Conservation (phyloP, 2,329 filamentous ascomycete species). For the Westerdykella ornata region DNA sequence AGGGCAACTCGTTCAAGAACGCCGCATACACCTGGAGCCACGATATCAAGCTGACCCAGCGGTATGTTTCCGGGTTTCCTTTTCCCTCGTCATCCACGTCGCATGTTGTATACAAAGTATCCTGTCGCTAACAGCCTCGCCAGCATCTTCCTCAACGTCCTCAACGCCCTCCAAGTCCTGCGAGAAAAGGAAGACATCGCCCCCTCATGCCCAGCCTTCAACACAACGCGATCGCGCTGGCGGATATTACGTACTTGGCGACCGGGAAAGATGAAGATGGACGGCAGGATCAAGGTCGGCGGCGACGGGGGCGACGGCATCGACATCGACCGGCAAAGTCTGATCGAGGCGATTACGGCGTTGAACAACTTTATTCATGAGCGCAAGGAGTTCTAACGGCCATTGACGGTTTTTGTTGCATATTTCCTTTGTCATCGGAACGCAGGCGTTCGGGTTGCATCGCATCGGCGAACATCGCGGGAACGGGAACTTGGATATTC, state of each 20-base stretch:
- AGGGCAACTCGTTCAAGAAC: slow-evolving; percentile 31
- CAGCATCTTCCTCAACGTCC: slow-evolving; percentile 34
- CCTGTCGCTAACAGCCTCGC: not conserved
- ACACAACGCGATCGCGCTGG: slow-evolving; percentile 28
- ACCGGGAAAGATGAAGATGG: slow-evolving; percentile 24
- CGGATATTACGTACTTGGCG: slow-evolving; percentile 27
- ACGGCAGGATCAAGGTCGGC: slow-evolving; percentile 30
- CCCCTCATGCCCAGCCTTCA: slow-evolving; percentile 28
- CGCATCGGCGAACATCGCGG: slow-evolving; percentile 3
- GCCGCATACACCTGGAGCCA: slow-evolving; percentile 32
- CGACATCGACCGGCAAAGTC: slow-evolving; percentile 27
- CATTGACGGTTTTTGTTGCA: not conserved
- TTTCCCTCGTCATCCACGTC: not conserved
- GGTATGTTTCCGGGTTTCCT: slow-evolving; percentile 24
- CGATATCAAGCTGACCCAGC: slow-evolving; percentile 31
- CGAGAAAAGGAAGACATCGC: slow-evolving; percentile 29
- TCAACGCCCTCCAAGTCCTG: slow-evolving; percentile 30
- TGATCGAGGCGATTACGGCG: slow-evolving; percentile 30
- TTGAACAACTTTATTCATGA: slow-evolving; percentile 37
- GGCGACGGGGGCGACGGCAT: slow-evolving; percentile 30
- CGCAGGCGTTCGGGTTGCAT: slow-evolving; percentile 3
- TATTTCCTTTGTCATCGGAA: slow-evolving; percentile 1
- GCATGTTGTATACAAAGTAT: not conserved
- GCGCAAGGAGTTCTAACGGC: slow-evolving; percentile 19
- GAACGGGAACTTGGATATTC: slow-evolving; percentile 11